A percentile compares a stretch with the other conserved stretches of the same genome.
phyloP scores from a whole-genome alignment of 1,284 basidiomycete genomes.

The Gomphus bonarii region DNA sequence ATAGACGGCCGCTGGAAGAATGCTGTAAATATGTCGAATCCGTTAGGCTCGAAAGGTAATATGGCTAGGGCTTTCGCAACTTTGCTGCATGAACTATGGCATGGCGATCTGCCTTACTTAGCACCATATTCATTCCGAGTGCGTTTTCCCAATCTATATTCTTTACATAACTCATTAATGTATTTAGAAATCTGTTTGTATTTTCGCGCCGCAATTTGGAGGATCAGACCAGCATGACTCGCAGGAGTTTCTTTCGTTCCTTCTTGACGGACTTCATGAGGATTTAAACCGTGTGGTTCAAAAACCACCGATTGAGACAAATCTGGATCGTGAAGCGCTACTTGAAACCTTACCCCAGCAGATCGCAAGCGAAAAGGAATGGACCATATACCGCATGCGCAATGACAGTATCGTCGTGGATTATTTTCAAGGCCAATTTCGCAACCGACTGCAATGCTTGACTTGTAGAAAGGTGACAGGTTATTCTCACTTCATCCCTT shows the following conservation, averaged over 20 bases:
- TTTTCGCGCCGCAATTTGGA: conserved; percentile 79
- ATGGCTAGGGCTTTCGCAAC: conserved; percentile 79
- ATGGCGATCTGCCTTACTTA: conserved; percentile 75
- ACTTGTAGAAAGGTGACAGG: conserved; percentile 77
- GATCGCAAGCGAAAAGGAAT: conserved; percentile 88
- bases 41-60: conserved; percentile 81
- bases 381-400: conserved; percentile 82
- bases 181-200: conserved; percentile 69
- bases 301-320: conserved; percentile 63
- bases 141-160: conserved; percentile 20
- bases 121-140: conserved; percentile 85
- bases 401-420: conserved; percentile 96
- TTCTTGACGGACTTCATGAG: conserved; percentile 93
- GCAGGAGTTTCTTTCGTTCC: conserved; percentile 92
- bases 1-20: conserved; percentile 80
- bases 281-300: conserved; percentile 85
- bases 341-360: conserved; percentile 82
- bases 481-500: not conserved
- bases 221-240: conserved; percentile 95
- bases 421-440: conserved; percentile 96
- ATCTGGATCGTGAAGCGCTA: conserved; percentile 81
- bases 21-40: conserved; percentile 84
- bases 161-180: not conserved
- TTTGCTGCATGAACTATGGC: conserved; percentile 83
- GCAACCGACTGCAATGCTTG: conserved; percentile 83